These are phyloP conservation scores for Sclerotinia borealis DNA, from an alignment of 2,329 filamentous ascomycete species.

Conservation along the genomic window DNA sequence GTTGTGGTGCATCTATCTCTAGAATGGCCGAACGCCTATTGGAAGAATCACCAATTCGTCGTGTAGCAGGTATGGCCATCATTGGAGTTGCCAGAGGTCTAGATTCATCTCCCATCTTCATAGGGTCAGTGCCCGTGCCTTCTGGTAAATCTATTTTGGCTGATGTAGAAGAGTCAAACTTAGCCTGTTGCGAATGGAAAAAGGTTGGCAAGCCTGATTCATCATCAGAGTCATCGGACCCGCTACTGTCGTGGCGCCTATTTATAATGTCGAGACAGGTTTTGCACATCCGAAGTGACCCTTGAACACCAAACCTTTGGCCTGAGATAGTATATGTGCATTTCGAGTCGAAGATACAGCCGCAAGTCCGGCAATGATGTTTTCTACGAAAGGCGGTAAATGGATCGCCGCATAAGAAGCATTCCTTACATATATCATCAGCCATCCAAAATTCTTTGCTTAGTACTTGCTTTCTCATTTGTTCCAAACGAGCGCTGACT, in stretches of 20 bases:
- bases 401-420: constrained; percentile 82
- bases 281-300: constrained; percentile 83
- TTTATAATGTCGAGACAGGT: constrained; percentile 89
- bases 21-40: constrained; percentile 83
- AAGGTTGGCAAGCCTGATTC: constrained; percentile 62
- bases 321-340: constrained; percentile 91
- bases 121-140: constrained; percentile 32
- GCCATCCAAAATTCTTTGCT: constrained; percentile 99
- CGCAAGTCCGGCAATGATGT: constrained; percentile 91
- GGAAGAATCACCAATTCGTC: constrained; percentile 63
- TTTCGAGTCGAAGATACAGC: constrained; percentile 97
- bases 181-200: constrained; percentile 49
- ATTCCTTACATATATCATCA: constrained; percentile 96
- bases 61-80: constrained; percentile 64
- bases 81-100: constrained; percentile 59
- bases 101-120: constrained; percentile 34
- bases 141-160: constrained; percentile 38
- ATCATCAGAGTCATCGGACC: constrained; percentile 80
- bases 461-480: constrained; percentile 78
- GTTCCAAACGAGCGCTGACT: constrained; percentile 56
- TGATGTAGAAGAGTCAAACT: constrained; percentile 36
- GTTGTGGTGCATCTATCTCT: constrained; percentile 78
- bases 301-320: constrained; percentile 77
- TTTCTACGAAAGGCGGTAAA: constrained; percentile 95
- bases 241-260: constrained; percentile 79